A percentile compares a stretch with the other conserved stretches of the same genome.
These are phyloP conservation scores for Hypoxylon fragiforme DNA, from an alignment of 495 filamentous ascomycete genomes.

Conservation along the genomic window DNA sequence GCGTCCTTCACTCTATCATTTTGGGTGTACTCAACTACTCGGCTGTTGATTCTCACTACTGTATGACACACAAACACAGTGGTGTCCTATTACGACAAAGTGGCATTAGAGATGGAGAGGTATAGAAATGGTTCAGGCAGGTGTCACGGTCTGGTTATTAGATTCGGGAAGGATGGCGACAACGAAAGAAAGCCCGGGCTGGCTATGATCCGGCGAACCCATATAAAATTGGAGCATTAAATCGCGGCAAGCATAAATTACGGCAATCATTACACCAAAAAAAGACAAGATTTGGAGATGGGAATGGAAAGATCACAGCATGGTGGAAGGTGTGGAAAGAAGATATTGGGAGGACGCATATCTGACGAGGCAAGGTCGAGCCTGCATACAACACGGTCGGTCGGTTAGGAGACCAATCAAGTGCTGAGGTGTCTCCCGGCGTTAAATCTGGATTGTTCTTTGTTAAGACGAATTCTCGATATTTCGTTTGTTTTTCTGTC, in stretches of 20 bases:
- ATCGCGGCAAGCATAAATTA: too few species aligned
- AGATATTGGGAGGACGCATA: conserved; percentile 4
- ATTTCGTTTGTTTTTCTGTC: conserved; percentile 18
- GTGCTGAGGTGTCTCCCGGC: conserved; percentile 56
- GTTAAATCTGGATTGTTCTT: conserved; percentile 36
- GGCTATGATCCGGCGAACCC: too few species aligned
- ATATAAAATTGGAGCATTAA: too few species aligned
- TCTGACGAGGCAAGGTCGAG: not conserved
- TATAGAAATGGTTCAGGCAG: too few species aligned
- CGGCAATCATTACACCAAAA: too few species aligned
- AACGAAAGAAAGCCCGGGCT: too few species aligned
- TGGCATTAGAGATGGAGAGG: not conserved
- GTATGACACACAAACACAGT: not conserved
- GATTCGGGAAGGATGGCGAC: too few species aligned
- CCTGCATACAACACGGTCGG: conserved; percentile 8
- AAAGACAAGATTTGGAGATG: too few species aligned
- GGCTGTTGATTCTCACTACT: conserved; percentile 8
- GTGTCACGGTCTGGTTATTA: too few species aligned
- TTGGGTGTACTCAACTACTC: conserved; percentile 18
- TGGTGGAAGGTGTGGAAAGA: too few species aligned
- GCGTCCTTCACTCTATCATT: conserved; percentile 21
- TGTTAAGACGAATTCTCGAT: conserved; percentile 1
- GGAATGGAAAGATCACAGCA: too few species aligned
- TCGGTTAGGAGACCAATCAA: conserved; percentile 47
- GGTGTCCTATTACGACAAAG: not conserved